Conservation (phyloP, 495 filamentous ascomycete genomes). For the Amorphotheca resinae region DNA sequence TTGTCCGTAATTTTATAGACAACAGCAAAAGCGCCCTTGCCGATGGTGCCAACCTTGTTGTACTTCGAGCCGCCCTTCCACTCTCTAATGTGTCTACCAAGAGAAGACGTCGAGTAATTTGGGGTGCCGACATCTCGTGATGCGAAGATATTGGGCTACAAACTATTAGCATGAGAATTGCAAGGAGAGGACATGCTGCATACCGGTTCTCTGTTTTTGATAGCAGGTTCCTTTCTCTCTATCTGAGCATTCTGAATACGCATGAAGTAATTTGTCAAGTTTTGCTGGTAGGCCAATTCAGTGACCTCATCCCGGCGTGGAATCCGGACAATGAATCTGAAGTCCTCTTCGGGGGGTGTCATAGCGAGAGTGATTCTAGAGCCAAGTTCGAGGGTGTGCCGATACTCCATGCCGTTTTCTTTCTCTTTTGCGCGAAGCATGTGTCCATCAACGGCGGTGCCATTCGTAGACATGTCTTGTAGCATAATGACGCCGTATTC, state of each 20-base stretch:
- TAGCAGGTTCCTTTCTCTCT: conserved; percentile 2
- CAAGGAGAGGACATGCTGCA: background rate
- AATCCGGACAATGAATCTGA: conserved; percentile 78
- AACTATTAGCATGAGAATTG: conserved; percentile 3
- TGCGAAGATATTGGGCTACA: conserved; percentile 18
- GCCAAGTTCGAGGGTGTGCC: conserved; percentile 19
- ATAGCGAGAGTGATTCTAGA: conserved; percentile 18
- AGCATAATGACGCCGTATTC: conserved; percentile 72
- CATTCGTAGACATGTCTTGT: conserved; percentile 84
- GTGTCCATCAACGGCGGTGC: conserved; percentile 59
- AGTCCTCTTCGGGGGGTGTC: conserved; percentile 28
- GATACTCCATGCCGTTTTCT: conserved; percentile 19
- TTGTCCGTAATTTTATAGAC: conserved; percentile 78
- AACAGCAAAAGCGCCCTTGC: conserved; percentile 86
- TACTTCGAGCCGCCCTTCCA: conserved; percentile 79
- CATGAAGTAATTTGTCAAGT: conserved; percentile 16
- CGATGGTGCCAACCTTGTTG: conserved; percentile 67
- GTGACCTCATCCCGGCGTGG: conserved; percentile 30
- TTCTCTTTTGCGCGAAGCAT: conserved; percentile 20
- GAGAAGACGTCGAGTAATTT: conserved; percentile 3
- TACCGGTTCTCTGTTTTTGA: conserved; percentile 11
- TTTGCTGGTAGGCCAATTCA: conserved; percentile 13
- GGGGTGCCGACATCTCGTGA: conserved; percentile 5
- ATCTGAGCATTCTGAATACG: conserved; percentile 6
- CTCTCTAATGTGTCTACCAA: conserved; percentile 28